These are phyloP conservation scores for Brassica juncea DNA, from an alignment of 345 rosid genomes.

Conservation along the genomic window DNA sequence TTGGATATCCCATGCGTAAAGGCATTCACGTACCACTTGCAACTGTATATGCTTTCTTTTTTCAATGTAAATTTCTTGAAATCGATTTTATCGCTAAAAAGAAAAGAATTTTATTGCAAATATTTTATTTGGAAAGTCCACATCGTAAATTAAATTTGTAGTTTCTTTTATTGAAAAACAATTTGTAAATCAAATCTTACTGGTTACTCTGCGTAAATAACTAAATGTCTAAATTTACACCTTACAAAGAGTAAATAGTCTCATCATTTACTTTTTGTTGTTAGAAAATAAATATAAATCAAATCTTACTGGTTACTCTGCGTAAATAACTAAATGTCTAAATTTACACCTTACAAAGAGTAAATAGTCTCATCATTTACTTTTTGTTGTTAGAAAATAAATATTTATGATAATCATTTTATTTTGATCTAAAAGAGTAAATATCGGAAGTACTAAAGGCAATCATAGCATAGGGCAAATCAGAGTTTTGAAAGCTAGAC, in stretches of 20 bases:
- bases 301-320: no score
- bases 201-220: neutral
- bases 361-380: neutral
- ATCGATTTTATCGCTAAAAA: neutral
- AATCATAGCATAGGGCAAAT: neutral
- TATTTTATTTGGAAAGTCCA: neutral
- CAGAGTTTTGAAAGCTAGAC: neutral
- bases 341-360: neutral
- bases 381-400: neutral
- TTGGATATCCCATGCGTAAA: conserved; percentile 2
- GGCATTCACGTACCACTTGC: neutral
- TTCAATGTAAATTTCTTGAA: neutral
- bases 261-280: neutral
- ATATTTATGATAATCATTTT: neutral
- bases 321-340: no score
- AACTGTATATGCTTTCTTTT: neutral
- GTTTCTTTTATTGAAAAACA: neutral
- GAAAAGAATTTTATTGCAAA: neutral
- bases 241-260: neutral
- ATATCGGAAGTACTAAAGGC: neutral
- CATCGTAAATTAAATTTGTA: neutral
- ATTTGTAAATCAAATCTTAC: neutral
- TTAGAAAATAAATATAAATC: neutral
- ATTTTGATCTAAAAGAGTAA: neutral
- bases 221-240: neutral